Evolutionary conservation across 2,329 filamentous ascomycete species (phyloP).

Genomic region (Aspergillus thermomutatus): DNA sequence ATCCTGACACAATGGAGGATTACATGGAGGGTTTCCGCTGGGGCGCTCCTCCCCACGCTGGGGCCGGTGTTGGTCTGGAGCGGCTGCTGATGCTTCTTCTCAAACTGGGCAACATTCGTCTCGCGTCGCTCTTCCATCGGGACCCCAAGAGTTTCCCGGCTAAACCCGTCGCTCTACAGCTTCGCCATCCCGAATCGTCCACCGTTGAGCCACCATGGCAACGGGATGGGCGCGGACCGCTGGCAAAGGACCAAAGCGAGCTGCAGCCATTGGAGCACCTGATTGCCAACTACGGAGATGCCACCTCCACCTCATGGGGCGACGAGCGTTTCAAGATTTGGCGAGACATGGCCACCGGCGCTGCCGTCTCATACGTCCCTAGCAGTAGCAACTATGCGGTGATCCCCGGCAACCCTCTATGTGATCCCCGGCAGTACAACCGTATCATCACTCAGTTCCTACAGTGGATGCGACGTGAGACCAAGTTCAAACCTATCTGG

Average conservation of each 20-base stretch:
- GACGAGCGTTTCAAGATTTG: conserved; percentile 86
- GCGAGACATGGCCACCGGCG: conserved; percentile 75
- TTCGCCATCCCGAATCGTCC: conserved; percentile 86
- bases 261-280: conserved; percentile 78
- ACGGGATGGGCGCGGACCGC: conserved; percentile 34
- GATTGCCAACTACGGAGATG: conserved; percentile 92
- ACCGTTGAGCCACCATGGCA: conserved; percentile 69
- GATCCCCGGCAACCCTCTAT: conserved; percentile 82
- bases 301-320: conserved; percentile 89
- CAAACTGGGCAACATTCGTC: conserved; percentile 81
- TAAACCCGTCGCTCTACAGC: conserved; percentile 56
- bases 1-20: conserved; percentile 80
- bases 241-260: conserved; percentile 47
- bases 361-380: conserved; percentile 78
- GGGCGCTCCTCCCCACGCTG: conserved; percentile 84
- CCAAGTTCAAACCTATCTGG: conserved; percentile 77
- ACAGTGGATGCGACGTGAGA: conserved; percentile 68
- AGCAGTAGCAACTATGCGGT: conserved; percentile 71
- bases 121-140: conserved; percentile 81
- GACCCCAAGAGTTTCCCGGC: conserved; percentile 83
- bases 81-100: conserved; percentile 83
- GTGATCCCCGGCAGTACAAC: conserved; percentile 71
- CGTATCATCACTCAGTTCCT: conserved; percentile 73
- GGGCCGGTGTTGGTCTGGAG: conserved; percentile 85
- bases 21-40: conserved; percentile 86